Evolutionary conservation across 192 early-diverging fungal genomes (phyloP).

Genomic region (Haplosporangium gracile): DNA sequence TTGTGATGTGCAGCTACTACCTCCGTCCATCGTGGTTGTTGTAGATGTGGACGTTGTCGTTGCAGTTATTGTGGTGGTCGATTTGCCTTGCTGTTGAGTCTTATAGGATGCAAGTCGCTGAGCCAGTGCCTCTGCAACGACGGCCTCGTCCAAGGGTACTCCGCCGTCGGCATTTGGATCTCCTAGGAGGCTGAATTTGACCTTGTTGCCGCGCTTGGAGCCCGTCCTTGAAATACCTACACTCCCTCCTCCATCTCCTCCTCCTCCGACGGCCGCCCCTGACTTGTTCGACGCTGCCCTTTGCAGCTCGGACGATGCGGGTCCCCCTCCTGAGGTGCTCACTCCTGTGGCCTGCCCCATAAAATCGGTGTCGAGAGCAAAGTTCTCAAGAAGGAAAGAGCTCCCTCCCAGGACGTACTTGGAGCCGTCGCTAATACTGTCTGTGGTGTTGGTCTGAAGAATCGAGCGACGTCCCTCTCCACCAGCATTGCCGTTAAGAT

Average conservation of each 20-base stretch:
- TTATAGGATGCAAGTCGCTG: constrained; percentile 47
- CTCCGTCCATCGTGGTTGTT: background rate
- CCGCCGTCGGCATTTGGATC: background rate
- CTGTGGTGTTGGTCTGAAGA: constrained; percentile 8
- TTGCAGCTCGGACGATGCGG: background rate
- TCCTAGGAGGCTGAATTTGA: constrained; percentile 12
- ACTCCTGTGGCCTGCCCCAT: constrained; percentile 1
- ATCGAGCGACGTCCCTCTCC: constrained; percentile 23
- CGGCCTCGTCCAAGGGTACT: constrained; percentile 23
- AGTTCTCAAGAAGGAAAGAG: constrained; percentile 21
- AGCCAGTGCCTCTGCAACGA: constrained; percentile 30
- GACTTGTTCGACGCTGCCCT: constrained; percentile 6
- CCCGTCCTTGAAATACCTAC: constrained; percentile 2
- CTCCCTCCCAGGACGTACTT: constrained; percentile 10
- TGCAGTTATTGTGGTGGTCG: background rate
- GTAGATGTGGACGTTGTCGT: background rate
- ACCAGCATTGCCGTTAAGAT: background rate
- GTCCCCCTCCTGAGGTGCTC: background rate
- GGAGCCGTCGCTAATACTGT: background rate
- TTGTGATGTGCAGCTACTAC: background rate
- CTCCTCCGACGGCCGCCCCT: background rate
- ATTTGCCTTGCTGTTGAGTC: constrained; percentile 26
- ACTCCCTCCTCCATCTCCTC: background rate
- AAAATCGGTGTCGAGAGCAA: constrained; percentile 34
- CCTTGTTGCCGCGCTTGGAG: constrained; percentile 42